Conservation (phyloP, 2,329 filamentous ascomycete genomes). For the Curvularia sp. region DNA sequence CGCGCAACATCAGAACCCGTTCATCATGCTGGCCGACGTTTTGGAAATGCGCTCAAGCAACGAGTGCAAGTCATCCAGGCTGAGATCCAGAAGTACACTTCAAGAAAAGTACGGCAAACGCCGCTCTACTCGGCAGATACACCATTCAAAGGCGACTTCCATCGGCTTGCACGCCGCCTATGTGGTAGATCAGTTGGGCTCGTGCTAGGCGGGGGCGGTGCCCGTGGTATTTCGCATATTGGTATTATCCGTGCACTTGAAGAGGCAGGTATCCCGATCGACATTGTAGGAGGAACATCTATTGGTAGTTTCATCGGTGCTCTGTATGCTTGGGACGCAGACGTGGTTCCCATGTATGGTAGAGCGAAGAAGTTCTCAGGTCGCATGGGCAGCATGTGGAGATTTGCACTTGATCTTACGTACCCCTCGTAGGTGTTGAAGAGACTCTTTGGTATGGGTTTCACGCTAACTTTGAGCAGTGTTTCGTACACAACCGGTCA, state of each 20-base stretch:
- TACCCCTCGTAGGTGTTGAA: conserved; percentile 73
- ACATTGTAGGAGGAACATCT: conserved; percentile 93
- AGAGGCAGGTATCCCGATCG: conserved; percentile 94
- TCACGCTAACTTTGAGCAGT: conserved; percentile 32
- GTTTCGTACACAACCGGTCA: conserved; percentile 97
- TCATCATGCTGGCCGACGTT: conserved; percentile 75
- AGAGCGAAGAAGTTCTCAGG: conserved; percentile 96
- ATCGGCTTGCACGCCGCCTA: conserved; percentile 84
- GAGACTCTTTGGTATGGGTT: neutral
- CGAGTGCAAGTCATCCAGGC: conserved; percentile 93
- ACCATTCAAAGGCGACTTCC: conserved; percentile 95
- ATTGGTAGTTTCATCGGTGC: conserved; percentile 96
- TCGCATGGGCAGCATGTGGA: conserved; percentile 99
- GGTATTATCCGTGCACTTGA: conserved; percentile 95
- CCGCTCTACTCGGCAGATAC: conserved; percentile 91
- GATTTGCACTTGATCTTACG: conserved; percentile 94
- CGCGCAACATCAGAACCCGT: conserved; percentile 77
- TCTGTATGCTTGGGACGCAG: conserved; percentile 92
- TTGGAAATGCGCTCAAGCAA: conserved; percentile 87
- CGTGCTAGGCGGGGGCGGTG: conserved; percentile 92
- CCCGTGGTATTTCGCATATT: conserved; percentile 88
- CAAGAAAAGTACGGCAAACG: conserved; percentile 84
- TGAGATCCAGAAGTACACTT: conserved; percentile 98
- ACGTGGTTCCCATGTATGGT: conserved; percentile 96
- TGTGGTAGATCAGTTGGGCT: conserved; percentile 95